Evolutionary conservation across 495 filamentous ascomycete genomes (phyloP), one percentile per base, ranked within the genome.

Genomic region (Xylaria intraflava): DNA sequence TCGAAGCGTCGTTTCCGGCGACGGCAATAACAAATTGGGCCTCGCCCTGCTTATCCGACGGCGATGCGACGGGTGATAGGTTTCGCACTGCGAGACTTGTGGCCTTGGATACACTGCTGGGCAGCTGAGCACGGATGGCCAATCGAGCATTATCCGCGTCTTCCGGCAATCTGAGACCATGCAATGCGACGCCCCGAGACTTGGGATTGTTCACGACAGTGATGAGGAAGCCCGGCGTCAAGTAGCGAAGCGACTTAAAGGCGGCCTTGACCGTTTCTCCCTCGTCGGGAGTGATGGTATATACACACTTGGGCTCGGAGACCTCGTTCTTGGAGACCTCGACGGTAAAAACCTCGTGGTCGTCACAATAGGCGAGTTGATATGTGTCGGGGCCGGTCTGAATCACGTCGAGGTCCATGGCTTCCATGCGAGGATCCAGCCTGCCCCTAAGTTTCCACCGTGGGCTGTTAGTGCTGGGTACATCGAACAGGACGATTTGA

Each of bases 21-120:
- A 92, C 81, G 24, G 93, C 92, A 53, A 96, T 76, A 60, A 83
- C 79, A 50, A 86, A 84, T 68, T 95, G 88, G 55, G 83, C 78
- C 51, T 85, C 80, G 49, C 73, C 74, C 31, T 79, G 70, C 27
- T 69, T 65, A 1, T 65, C 59, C 3, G 58, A 53, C 6, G 77
- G 68, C 22, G 77, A 72, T 20, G 70, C 57, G 10, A 73, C 65
- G 6, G 81, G 79, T 5, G 72, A 70, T 16, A 95, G 77, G 54
- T 81, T 80, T 56, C 81, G 80, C 46, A 91, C 78, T 39, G 91
- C 88, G 52, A 96, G 75, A 42, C 86, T 85, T 0, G 86, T 83
- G 19, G 84, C 86, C 46, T 71, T 67, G 20, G 63, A 59, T 19
- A 77, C 61, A 40, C 60, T 58, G 35, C 65, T 70, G 29, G 76